Evolutionary conservation across 768 basidiomycete genomes (phyloP).

Genomic region (Lactarius sanguifluus): DNA sequence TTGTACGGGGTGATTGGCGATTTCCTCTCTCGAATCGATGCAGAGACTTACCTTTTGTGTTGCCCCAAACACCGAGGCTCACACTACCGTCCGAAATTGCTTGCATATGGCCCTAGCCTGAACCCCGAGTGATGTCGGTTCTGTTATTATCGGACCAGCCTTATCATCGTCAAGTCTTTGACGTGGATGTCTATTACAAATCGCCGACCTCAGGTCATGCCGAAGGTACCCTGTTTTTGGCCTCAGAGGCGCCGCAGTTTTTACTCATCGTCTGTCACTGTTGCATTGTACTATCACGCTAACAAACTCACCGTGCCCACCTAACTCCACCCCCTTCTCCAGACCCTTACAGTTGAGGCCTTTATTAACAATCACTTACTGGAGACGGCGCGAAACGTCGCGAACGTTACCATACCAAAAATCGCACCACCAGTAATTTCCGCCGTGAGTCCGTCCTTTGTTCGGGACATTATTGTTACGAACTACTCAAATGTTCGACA

Average conservation of each 20-base stretch:
- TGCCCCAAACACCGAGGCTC: background rate
- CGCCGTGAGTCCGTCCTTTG: background rate
- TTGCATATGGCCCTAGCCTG: background rate
- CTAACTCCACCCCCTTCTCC: background rate
- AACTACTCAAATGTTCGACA: background rate
- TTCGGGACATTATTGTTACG: background rate
- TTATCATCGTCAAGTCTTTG: background rate
- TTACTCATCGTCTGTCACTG: constrained; percentile 10
- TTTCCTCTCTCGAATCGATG: background rate
- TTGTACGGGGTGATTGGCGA: background rate
- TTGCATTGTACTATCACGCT: background rate
- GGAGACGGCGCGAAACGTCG: background rate
- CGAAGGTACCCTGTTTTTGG: background rate
- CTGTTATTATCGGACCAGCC: background rate
- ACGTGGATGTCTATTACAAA: background rate
- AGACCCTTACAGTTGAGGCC: background rate
- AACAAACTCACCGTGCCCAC: background rate
- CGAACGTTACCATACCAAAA: background rate
- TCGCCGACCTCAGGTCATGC: constrained; percentile 1
- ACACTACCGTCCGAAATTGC: background rate
- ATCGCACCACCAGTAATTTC: constrained; percentile 8
- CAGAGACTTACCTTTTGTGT: background rate
- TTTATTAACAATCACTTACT: constrained; percentile 12
- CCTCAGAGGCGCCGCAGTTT: background rate
- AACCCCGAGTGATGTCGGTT: constrained; percentile 1